Conservation (phyloP, 228 moss, liverwort and hornwort species). For the Sphagnum fallax region DNA sequence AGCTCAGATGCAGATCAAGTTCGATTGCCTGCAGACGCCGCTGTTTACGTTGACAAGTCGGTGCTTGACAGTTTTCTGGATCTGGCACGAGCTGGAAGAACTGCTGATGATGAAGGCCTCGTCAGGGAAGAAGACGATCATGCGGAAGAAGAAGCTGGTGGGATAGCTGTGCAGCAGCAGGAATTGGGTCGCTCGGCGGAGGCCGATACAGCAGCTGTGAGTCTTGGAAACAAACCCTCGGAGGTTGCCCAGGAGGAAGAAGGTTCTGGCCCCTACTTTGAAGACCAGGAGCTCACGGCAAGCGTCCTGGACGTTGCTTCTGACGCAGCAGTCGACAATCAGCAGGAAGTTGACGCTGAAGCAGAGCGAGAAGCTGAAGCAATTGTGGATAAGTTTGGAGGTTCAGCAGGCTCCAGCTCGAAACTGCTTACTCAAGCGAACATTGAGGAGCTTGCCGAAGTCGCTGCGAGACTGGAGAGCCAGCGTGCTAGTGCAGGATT, state of each 20-base stretch:
- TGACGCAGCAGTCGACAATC: conserved; percentile 23
- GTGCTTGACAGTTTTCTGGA: no score
- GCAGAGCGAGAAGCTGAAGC: conserved; percentile 20
- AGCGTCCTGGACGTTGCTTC: conserved; percentile 25
- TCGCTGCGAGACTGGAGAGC: conserved; percentile 25
- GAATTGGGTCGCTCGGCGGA: not conserved
- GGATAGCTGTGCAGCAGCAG: no score
- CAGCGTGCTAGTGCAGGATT: conserved; percentile 26
- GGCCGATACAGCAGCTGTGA: not conserved
- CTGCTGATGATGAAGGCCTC: not conserved
- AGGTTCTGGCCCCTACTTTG: conserved; percentile 4
- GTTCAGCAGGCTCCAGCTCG: not conserved
- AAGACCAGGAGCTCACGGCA: conserved; percentile 22
- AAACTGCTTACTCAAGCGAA: not conserved
- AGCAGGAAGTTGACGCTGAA: conserved; percentile 12
- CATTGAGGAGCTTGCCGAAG: conserved; percentile 20
- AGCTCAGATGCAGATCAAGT: not conserved
- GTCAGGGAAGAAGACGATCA: conserved; percentile 8
- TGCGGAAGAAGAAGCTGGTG: conserved; percentile 1
- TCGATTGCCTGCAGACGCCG: not conserved
- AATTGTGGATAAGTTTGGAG: conserved; percentile 5
- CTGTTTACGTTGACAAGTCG: no score
- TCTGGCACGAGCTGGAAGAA: not conserved
- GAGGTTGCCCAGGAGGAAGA: not conserved
- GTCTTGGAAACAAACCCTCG: not conserved